Evolutionary conservation across 2,329 filamentous ascomycete genomes (phyloP), one percentile per base, ranked within the genome.

Genomic region (Penicillium sp.): DNA sequence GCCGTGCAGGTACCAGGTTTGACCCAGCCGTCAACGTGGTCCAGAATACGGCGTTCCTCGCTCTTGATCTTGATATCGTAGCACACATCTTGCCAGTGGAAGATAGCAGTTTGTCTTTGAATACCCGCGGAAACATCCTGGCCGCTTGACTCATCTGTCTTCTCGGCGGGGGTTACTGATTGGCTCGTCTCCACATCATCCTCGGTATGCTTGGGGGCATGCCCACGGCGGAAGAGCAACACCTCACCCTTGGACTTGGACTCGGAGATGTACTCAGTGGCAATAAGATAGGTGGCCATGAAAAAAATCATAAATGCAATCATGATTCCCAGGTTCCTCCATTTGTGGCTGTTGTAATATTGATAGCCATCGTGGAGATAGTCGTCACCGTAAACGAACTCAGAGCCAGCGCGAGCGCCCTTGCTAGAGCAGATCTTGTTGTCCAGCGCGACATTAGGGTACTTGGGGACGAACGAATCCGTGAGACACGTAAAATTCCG

Each of bases 11-110:
- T 94, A 44, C 90, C 90, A 3, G 90, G 90, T 67, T 94, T 93
- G 44, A 96, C 88, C 86, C 87, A 96, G 23, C 90, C 90, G 58
- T 94, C 86, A 9, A 95, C 86, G 47, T 93, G 74, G 55, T 95
- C 83, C 43, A 96, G 72, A 56, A 96, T 86, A 29, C 84, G 80
- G 11, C 88, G 79, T 1, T 75, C 70, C 55, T 91, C 80, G 10
- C 74, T 74, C 72, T 94, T 94, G 68, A 94, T 89, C 56, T 80
- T 80, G 61, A 88, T 84, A 44, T 87, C 83, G 55, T 87, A 95
- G 68, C 84, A 89, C 2, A 94, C 83, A 53, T 91, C 76, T 50
- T 83, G 78, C 89, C 88, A 94, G 58, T 88, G 85, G 73, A 94
- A 94, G 45, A 90, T 80, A 15, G 86, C 85, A 4, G 80, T 87